These are phyloP conservation scores for Psilocybe azurescens DNA, from an alignment of 768 basidiomycete genomes.

Conservation along the genomic window DNA sequence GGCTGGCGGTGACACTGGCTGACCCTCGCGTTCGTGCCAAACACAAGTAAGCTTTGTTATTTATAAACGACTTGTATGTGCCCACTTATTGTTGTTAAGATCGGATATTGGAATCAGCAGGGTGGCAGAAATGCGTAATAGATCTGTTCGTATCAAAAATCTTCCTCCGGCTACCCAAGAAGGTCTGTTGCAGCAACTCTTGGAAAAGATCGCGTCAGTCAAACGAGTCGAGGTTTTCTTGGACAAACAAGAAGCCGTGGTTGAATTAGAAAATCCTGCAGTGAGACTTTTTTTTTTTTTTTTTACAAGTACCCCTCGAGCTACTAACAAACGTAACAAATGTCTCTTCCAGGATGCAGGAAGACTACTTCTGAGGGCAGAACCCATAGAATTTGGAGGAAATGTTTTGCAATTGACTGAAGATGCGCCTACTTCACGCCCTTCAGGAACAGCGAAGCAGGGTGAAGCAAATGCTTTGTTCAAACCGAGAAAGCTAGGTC, in stretches of 20 bases:
- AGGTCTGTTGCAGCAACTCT: slow-evolving; percentile 85
- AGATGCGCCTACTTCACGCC: slow-evolving; percentile 39
- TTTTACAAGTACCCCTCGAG: too few species aligned
- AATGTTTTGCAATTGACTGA: slow-evolving; percentile 63
- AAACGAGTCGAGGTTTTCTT: slow-evolving; percentile 79
- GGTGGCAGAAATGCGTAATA: slow-evolving; percentile 61
- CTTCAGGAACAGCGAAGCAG: slow-evolving; percentile 36
- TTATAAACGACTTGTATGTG: not conserved
- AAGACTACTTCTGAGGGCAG: slow-evolving; percentile 71
- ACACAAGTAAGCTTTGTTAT: slow-evolving; percentile 48
- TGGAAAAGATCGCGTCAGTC: slow-evolving; percentile 78
- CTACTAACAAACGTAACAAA: not conserved
- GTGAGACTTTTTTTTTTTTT: slow-evolving; percentile 43
- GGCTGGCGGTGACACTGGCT: slow-evolving; percentile 86
- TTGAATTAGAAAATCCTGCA: slow-evolving; percentile 69
- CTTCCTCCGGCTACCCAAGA: slow-evolving; percentile 85
- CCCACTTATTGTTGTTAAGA: slow-evolving; percentile 17
- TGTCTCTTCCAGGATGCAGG: slow-evolving; percentile 77
- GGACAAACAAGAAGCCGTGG: slow-evolving; percentile 62
- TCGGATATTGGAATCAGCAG: slow-evolving; percentile 64
- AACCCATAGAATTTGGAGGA: slow-evolving; percentile 75
- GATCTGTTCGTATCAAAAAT: slow-evolving; percentile 78
- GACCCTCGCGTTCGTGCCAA: slow-evolving; percentile 69
- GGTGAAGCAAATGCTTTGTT: slow-evolving; percentile 55
- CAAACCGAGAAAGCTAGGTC: slow-evolving; percentile 65